Evolutionary conservation across 2,329 filamentous ascomycete species (phyloP).

Genomic region (Dendryphion nanum): DNA sequence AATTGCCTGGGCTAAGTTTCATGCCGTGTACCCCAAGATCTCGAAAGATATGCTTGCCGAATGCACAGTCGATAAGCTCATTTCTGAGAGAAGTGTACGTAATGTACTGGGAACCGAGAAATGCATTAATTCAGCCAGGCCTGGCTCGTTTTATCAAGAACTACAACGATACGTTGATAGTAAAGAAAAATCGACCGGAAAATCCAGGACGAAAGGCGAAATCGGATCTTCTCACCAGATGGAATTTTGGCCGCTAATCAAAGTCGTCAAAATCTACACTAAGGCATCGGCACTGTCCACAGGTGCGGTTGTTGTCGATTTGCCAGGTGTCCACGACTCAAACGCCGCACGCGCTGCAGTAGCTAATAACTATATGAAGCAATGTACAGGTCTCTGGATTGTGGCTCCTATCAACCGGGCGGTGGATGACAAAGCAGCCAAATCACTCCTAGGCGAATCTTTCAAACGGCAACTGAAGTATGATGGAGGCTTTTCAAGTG

Average conservation of each 20-base stretch:
- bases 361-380: slow-evolving; percentile 59
- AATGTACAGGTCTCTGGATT: slow-evolving; percentile 61
- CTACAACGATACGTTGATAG: slow-evolving; percentile 56
- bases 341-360: slow-evolving; percentile 60
- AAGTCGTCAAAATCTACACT: slow-evolving; percentile 53
- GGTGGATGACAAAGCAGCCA: slow-evolving; percentile 60
- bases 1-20: slow-evolving; percentile 53
- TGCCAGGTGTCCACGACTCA: slow-evolving; percentile 60
- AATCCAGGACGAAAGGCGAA: slow-evolving; percentile 28
- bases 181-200: slow-evolving; percentile 47
- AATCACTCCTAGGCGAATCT: slow-evolving; percentile 54
- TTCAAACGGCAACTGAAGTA: slow-evolving; percentile 61
- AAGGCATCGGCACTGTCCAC: slow-evolving; percentile 53
- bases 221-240: slow-evolving; percentile 25
- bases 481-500: slow-evolving; percentile 53
- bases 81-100: slow-evolving; percentile 40
- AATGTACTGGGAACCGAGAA: slow-evolving; percentile 49
- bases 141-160: slow-evolving; percentile 44
- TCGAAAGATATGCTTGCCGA: slow-evolving; percentile 41
- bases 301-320: slow-evolving; percentile 57
- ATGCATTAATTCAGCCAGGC: slow-evolving; percentile 38
- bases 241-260: slow-evolving; percentile 54
- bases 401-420: slow-evolving; percentile 61
- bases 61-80: slow-evolving; percentile 41
- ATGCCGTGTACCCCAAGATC: slow-evolving; percentile 47